These are phyloP conservation scores for Immersiporthe knoxdaviesiana DNA, from an alignment of 2,329 filamentous ascomycete species.

Conservation along the genomic window DNA sequence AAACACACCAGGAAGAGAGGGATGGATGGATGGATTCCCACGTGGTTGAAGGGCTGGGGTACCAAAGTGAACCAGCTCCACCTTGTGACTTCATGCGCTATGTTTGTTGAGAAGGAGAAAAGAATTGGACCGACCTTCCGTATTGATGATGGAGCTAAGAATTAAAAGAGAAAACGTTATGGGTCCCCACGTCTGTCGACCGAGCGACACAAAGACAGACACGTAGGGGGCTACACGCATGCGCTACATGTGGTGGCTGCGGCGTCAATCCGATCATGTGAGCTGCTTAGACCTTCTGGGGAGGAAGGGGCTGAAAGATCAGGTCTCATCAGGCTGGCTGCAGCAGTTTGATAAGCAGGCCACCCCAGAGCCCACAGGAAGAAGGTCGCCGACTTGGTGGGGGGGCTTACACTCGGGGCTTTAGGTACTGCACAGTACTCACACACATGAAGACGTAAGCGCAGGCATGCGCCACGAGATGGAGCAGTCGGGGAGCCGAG, in stretches of 20 bases:
- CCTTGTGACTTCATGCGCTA: background rate
- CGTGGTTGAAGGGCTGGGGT: constrained; percentile 1
- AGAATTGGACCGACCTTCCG: background rate
- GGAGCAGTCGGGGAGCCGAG: background rate
- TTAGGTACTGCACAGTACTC: background rate
- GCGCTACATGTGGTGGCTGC: background rate
- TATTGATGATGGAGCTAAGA: background rate
- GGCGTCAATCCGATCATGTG: background rate
- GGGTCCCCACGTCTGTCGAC: background rate
- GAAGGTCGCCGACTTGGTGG: background rate
- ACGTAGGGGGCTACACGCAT: background rate
- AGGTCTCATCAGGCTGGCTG: background rate
- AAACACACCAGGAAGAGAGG: background rate
- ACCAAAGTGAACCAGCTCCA: background rate
- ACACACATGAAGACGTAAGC: background rate
- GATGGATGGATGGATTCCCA: background rate
- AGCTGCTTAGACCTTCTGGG: background rate
- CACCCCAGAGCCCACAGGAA: background rate
- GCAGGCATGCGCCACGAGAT: background rate
- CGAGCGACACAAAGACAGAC: background rate
- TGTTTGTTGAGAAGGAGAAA: background rate
- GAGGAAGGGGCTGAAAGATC: background rate
- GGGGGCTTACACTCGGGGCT: background rate
- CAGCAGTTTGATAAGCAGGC: background rate
- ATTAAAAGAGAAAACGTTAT: background rate